These are phyloP conservation scores for Aspergillus intermedius DNA, from an alignment of 2,329 filamentous ascomycete genomes.

Conservation along the genomic window DNA sequence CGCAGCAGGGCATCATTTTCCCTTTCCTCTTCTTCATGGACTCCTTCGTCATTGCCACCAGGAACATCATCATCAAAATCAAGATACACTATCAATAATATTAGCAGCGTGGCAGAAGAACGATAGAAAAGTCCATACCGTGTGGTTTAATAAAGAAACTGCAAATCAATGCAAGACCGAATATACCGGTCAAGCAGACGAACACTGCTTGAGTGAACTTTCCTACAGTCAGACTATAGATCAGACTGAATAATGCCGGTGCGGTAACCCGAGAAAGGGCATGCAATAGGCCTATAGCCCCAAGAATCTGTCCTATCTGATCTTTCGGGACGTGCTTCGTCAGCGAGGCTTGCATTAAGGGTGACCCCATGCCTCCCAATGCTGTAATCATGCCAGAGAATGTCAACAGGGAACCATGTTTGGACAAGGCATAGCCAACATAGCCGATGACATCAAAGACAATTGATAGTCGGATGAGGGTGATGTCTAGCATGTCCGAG, in stretches of 20 bases:
- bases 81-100: neutral
- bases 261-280: conserved; percentile 71
- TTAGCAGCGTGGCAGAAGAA: neutral
- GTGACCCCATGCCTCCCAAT: conserved; percentile 76
- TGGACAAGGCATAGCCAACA: conserved; percentile 64
- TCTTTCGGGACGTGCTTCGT: conserved; percentile 88
- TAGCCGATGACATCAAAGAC: conserved; percentile 71
- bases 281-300: conserved; percentile 79
- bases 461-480: conserved; percentile 67
- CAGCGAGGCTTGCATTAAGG: conserved; percentile 73
- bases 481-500: conserved; percentile 70
- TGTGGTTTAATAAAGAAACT: conserved; percentile 67
- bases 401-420: conserved; percentile 59
- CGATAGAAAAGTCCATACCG: conserved; percentile 48
- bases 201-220: conserved; percentile 78
- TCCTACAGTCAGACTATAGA: conserved; percentile 76
- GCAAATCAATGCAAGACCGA: conserved; percentile 58
- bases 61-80: neutral
- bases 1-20: neutral
- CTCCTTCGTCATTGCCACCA: neutral
- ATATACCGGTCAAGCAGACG: conserved; percentile 62
- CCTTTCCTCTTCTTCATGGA: neutral
- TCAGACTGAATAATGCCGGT: conserved; percentile 75
- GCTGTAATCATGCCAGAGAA: conserved; percentile 65
- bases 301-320: conserved; percentile 77